Base-by-base conservation (phyloP, 257 asterid genomes). In the Jacaranda copaia region DNA sequence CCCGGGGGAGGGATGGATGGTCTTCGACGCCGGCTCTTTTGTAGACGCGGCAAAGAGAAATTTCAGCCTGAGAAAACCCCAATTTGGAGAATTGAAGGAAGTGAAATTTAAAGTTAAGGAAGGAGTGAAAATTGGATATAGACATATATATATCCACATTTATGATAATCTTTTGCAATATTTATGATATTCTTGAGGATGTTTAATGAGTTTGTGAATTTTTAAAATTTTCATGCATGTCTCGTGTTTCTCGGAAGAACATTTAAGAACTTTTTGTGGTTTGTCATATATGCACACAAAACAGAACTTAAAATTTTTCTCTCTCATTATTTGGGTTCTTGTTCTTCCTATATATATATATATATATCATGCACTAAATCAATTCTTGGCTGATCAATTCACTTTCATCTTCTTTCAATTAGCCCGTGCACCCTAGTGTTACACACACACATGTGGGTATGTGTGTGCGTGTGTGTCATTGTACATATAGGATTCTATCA, bases 1-100 rank as follows among this genome's bases (percentile, higher is more conserved):
- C 82, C 3, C 94, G 94, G 3, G 96, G 96, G 36, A 90, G 92
- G 10, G 93, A 85, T 0, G 89, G 95, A 49, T 84, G 95, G 57
- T 92, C 96, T 79, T 90, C 96, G 16, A 89, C 91, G 76, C 98
- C 98, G 1, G 96, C 81, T 72, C 98, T 78, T 80, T 92, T 92
- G 87, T 90, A 84, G 46, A 92, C 98, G 0, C 97, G 93, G 63
- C 98, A 92, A 5, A 92, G 88, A n/a, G 96, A 92, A 63, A 92
- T 92, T 82, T 92, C 98, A 16, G 93, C 91, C 98, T 92, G 88
- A 46, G 14, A 25, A 25, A 25, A 25, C 32, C 32, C 32, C 32
- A 25, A 25, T 25, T 25, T 25, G 32, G 32, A 2, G 32, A 25
- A 25, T 25, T 25, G 32, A 25, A 25, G 32, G 32, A 25, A 25